These are phyloP conservation scores for Willaertia magna DNA, from an alignment of 208 protist species.

Conservation along the genomic window DNA sequence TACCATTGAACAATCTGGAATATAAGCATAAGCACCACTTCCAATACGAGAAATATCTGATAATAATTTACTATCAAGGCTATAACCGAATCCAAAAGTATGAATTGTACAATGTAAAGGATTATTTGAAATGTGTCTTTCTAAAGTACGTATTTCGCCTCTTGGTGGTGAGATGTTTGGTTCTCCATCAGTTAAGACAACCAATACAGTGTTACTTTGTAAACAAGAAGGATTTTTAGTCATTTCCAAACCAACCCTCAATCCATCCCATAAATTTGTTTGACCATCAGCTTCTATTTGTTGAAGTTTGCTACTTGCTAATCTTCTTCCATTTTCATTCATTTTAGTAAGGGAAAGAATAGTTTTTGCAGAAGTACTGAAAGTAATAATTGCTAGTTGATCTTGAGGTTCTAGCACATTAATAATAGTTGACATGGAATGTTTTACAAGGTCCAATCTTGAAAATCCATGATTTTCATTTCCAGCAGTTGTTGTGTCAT, in stretches of 20 bases:
- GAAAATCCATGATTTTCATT: slow-evolving; percentile 34
- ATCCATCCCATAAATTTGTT: slow-evolving; percentile 45
- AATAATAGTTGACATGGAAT: slow-evolving; percentile 36
- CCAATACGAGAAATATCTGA: slow-evolving; percentile 27
- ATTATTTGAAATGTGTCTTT: slow-evolving; percentile 20
- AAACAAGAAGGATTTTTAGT: slow-evolving; percentile 10
- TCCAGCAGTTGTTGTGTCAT: neutral
- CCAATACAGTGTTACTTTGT: neutral
- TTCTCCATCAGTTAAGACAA: slow-evolving; percentile 44
- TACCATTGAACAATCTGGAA: slow-evolving; percentile 39
- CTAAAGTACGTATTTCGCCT: slow-evolving; percentile 32
- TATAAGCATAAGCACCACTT: slow-evolving; percentile 37
- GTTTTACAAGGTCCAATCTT: slow-evolving; percentile 41
- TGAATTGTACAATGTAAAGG: slow-evolving; percentile 17
- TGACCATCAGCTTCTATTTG: slow-evolving; percentile 15
- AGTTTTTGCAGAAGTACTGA: slow-evolving; percentile 16
- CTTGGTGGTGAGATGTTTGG: slow-evolving; percentile 39
- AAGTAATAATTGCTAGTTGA: slow-evolving; percentile 28
- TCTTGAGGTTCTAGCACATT: slow-evolving; percentile 18
- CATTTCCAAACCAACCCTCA: slow-evolving; percentile 26
- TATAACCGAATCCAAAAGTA: slow-evolving; percentile 50
- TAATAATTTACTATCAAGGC: slow-evolving; percentile 34
- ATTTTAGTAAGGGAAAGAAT: slow-evolving; percentile 30
- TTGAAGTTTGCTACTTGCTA: slow-evolving; percentile 5
- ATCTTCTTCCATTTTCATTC: slow-evolving; percentile 18